Percentiles rank a stretch among this genome's conserved stretches.
These are phyloP conservation scores for Lactarius vividus DNA, from an alignment of 768 basidiomycete species.

Conservation along the genomic window DNA sequence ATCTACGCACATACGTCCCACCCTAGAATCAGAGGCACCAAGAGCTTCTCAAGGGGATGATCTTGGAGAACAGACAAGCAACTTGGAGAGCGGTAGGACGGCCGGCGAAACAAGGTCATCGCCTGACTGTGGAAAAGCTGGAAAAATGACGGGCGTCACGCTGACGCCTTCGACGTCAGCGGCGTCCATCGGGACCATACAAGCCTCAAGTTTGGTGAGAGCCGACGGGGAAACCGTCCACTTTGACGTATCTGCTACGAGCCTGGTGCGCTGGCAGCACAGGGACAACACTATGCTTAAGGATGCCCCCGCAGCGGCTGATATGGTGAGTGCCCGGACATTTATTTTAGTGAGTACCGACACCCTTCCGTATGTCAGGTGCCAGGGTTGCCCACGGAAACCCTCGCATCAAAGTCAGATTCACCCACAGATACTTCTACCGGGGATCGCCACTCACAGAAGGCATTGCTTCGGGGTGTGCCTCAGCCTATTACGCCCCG, in stretches of 20 bases:
- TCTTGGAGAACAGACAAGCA: not conserved
- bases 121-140: not conserved
- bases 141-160: not conserved
- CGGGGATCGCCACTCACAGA: not conserved
- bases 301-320: not conserved
- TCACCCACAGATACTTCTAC: not conserved
- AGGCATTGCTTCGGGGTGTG: not conserved
- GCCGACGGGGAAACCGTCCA: not conserved
- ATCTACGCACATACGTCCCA: not conserved
- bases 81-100: not conserved
- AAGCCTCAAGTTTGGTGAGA: not conserved
- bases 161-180: not conserved
- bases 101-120: not conserved
- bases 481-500: not conserved
- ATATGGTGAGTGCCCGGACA: not conserved
- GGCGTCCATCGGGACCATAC: not conserved
- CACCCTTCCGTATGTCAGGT: not conserved
- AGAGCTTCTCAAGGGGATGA: not conserved
- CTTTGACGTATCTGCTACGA: slow-evolving; percentile 1
- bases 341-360: not conserved
- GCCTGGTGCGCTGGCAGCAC: slow-evolving; percentile 10
- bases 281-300: slow-evolving; percentile 8
- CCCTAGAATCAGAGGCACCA: not conserved
- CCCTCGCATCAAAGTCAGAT: not conserved
- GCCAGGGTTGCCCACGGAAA: not conserved